Conservation (phyloP, 257 asterid genomes). For the Buddleja alternifolia region DNA sequence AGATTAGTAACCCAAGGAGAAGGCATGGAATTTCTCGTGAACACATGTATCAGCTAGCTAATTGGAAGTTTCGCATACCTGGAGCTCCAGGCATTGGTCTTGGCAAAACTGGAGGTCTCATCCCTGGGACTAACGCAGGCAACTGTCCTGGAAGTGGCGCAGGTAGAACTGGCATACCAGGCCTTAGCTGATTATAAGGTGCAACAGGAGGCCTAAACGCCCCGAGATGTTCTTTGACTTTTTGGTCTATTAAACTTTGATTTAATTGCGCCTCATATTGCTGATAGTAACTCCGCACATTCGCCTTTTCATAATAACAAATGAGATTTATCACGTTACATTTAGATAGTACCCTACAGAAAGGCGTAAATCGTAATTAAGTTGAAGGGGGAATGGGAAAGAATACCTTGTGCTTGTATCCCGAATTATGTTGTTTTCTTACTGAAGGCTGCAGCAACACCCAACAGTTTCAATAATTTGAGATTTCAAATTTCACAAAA, state of each 20-base stretch:
- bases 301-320: conserved; percentile 61
- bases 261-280: conserved; percentile 95
- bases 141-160: conserved; percentile 64
- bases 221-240: conserved; percentile 93
- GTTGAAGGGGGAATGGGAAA: not conserved
- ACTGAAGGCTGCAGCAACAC: conserved; percentile 86
- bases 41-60: not conserved
- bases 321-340: not conserved
- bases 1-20: not conserved
- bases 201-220: conserved; percentile 79
- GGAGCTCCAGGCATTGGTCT: conserved; percentile 79
- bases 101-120: conserved; percentile 78
- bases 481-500: not conserved
- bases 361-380: not conserved
- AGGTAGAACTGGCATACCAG: conserved; percentile 67
- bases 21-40: not conserved
- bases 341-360: not conserved
- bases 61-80: conserved; percentile 41
- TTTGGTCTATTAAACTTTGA: conserved; percentile 93
- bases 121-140: conserved; percentile 55
- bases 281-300: conserved; percentile 86
- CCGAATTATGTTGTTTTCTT: conserved; percentile 93
- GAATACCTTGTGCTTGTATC: conserved; percentile 94
- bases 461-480: conserved; percentile 1
- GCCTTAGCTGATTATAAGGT: conserved; percentile 67